A percentile compares a stretch with the other conserved stretches of the same genome.
phyloP scores from a whole-genome alignment of 768 basidiomycete species.

The Mycena albidolilacea region DNA sequence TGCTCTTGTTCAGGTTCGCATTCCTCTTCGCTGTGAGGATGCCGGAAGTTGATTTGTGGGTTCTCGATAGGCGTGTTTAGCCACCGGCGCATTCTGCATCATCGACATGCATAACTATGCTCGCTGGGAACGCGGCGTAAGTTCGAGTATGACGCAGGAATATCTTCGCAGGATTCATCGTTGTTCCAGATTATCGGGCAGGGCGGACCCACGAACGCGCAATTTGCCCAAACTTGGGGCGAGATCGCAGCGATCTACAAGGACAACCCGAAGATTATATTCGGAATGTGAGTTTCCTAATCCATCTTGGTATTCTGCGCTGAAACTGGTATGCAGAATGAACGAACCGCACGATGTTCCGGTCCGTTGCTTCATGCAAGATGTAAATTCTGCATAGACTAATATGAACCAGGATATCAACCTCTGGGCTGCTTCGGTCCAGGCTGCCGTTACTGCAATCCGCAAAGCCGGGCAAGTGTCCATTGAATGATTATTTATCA shows the following conservation, averaged over 20 bases:
- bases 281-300: conserved; percentile 59
- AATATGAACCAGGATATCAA: conserved; percentile 44
- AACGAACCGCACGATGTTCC: conserved; percentile 77
- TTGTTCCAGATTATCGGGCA: conserved; percentile 67
- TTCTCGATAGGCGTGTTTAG: conserved; percentile 53
- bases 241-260: conserved; percentile 67
- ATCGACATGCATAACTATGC: conserved; percentile 77
- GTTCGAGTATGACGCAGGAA: conserved; percentile 13
- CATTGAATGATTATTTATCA: neutral
- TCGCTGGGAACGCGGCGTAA: conserved; percentile 63
- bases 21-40: neutral
- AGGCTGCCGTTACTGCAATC: conserved; percentile 75
- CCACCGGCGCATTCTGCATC: conserved; percentile 65
- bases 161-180: too few species aligned
- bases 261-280: conserved; percentile 57
- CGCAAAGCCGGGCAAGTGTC: conserved; percentile 62
- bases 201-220: conserved; percentile 69
- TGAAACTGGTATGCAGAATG: conserved; percentile 56
- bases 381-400: neutral
- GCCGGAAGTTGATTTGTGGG: neutral
- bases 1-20: conserved; percentile 60
- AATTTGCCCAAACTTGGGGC: conserved; percentile 69
- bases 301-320: neutral
- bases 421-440: conserved; percentile 66
- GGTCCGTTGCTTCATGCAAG: neutral